Conservation (phyloP, 495 filamentous ascomycete species). For the Penicillium herquei region DNA sequence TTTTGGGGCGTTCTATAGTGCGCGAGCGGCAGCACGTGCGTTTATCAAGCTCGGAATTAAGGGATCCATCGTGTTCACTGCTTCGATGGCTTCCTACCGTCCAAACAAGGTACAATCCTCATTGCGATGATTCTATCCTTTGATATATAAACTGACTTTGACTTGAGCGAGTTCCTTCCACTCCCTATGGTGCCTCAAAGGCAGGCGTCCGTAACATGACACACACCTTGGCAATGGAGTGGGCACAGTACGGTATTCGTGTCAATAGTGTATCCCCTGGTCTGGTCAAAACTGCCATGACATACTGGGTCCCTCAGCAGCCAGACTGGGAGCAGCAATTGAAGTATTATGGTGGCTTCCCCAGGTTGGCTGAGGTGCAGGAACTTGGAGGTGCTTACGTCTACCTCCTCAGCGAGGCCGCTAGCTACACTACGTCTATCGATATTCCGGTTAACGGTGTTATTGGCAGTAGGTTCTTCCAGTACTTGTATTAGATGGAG, state of each 20-base stretch:
- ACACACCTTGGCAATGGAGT: conserved; percentile 48
- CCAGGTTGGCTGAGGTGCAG: conserved; percentile 34
- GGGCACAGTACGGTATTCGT: conserved; percentile 45
- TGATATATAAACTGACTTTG: not conserved
- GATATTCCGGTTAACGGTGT: conserved; percentile 38
- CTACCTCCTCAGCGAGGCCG: conserved; percentile 38
- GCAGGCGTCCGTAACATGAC: conserved; percentile 32
- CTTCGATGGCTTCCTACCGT: conserved; percentile 46
- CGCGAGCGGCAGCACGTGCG: conserved; percentile 31
- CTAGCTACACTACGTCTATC: conserved; percentile 41
- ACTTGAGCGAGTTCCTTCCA: conserved; percentile 27
- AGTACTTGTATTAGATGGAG: not conserved
- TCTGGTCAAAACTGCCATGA: conserved; percentile 37
- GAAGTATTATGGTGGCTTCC: conserved; percentile 46
- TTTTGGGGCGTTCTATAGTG: conserved; percentile 40
- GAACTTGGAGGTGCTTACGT: conserved; percentile 42
- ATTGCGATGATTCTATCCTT: not conserved
- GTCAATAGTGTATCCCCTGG: conserved; percentile 42
- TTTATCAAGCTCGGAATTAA: conserved; percentile 42
- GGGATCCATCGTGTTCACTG: conserved; percentile 45
- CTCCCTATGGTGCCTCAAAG: conserved; percentile 32
- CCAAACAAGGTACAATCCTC: conserved; percentile 38
- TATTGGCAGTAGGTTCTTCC: conserved; percentile 24
- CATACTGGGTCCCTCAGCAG: conserved; percentile 36
- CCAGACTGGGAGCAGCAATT: conserved; percentile 40